A percentile compares a stretch with the other conserved stretches of the same genome.
Evolutionary conservation across 176 grass and related monocot genomes (phyloP).

Genomic region (Musa troglodytarum): DNA sequence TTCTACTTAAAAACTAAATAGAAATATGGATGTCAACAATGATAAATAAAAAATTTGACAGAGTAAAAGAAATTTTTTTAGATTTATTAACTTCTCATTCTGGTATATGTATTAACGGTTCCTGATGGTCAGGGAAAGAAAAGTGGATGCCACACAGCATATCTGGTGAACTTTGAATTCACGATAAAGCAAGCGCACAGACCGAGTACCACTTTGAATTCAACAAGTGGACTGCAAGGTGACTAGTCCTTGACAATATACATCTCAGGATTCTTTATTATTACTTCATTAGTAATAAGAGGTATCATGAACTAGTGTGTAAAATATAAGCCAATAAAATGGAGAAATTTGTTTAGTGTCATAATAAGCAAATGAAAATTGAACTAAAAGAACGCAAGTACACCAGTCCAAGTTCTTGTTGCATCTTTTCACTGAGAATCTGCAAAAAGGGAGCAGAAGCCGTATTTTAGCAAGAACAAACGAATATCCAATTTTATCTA

Average conservation of each 20-base stretch:
- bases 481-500: not conserved
- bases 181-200: no score
- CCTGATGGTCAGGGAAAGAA: not conserved
- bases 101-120: not conserved
- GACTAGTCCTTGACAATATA: not conserved
- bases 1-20: not conserved
- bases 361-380: not conserved
- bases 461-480: not conserved
- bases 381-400: constrained; percentile 19
- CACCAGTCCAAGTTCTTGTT: constrained; percentile 66
- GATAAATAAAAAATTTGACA: not conserved
- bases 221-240: not conserved
- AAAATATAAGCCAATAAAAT: not conserved
- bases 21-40: not conserved
- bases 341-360: not conserved
- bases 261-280: not conserved
- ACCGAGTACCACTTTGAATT: not conserved
- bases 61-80: not conserved
- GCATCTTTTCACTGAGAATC: constrained; percentile 73
- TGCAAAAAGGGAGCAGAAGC: constrained; percentile 26
- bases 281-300: not conserved
- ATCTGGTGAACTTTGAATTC: not conserved
- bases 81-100: not conserved
- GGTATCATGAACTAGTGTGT: not conserved
- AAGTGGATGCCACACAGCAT: not conserved